Evolutionary conservation across 768 basidiomycete genomes (phyloP).

Genomic region (Auricularia sp.): DNA sequence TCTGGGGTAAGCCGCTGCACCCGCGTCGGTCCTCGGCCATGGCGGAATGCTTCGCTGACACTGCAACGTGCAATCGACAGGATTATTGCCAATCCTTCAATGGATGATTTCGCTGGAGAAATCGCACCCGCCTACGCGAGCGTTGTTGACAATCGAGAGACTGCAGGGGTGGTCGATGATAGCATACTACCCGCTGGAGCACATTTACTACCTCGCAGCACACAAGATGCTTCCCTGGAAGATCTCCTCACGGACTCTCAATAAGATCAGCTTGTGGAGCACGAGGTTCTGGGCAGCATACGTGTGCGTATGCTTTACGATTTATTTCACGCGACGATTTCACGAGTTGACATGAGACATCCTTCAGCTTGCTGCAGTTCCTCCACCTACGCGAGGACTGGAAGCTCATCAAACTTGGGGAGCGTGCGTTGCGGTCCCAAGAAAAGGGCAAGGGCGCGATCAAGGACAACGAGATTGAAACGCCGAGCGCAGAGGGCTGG

Average conservation of each 20-base stretch:
- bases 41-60: neutral
- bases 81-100: conserved; percentile 53
- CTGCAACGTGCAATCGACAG: neutral
- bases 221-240: conserved; percentile 51
- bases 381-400: conserved; percentile 62
- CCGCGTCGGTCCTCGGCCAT: neutral
- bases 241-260: conserved; percentile 36
- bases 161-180: conserved; percentile 71
- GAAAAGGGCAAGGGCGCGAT: conserved; percentile 28
- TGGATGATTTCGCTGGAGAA: conserved; percentile 72
- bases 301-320: conserved; percentile 23
- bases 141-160: conserved; percentile 66
- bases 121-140: conserved; percentile 58
- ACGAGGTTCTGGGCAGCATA: conserved; percentile 77
- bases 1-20: conserved; percentile 59
- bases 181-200: conserved; percentile 70
- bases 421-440: conserved; percentile 43
- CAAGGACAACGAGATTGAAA: conserved; percentile 29
- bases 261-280: conserved; percentile 57
- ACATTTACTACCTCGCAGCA: conserved; percentile 57
- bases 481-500: neutral
- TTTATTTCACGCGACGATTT: neutral
- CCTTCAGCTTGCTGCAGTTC: conserved; percentile 47
- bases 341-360: neutral
- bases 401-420: conserved; percentile 43